These are phyloP conservation scores for Cornus suecica DNA, from an alignment of 148 eudicot species.

Conservation along the genomic window DNA sequence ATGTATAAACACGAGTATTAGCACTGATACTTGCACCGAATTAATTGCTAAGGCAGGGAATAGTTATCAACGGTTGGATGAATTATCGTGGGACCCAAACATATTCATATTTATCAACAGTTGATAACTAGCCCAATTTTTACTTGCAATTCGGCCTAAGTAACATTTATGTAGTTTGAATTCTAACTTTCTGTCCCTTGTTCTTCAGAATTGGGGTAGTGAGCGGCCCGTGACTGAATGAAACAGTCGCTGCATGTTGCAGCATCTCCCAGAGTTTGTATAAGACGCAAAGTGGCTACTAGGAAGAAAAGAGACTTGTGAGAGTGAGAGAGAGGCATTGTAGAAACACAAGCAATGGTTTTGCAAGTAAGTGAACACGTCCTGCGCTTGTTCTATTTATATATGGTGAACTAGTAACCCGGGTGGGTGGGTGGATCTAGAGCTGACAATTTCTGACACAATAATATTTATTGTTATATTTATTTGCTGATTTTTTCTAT, in stretches of 20 bases:
- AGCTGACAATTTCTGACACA: too few species aligned
- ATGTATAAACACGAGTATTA: neutral
- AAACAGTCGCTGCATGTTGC: conserved; percentile 56
- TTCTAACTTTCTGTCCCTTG: conserved; percentile 64
- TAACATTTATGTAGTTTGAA: conserved; percentile 2
- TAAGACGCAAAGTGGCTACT: conserved; percentile 20
- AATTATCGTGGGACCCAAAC: too few species aligned
- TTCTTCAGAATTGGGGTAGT: conserved; percentile 55
- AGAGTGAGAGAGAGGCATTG: conserved; percentile 33
- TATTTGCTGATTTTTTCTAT: too few species aligned
- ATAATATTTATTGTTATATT: too few species aligned
- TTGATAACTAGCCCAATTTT: too few species aligned
- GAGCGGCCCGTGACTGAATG: conserved; percentile 52
- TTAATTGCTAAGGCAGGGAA: too few species aligned
- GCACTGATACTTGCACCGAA: too few species aligned
- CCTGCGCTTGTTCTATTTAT: conserved; percentile 24
- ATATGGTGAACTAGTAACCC: conserved; percentile 23
- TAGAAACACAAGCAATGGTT: neutral
- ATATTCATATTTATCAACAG: too few species aligned
- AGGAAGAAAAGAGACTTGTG: conserved; percentile 17
- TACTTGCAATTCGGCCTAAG: too few species aligned
- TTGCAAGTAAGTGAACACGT: conserved; percentile 21
- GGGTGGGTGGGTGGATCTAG: too few species aligned
- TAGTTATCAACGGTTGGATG: too few species aligned
- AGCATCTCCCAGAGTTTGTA: conserved; percentile 33